A percentile compares a stretch with the other conserved stretches of the same genome.
Conservation (phyloP, 2,329 filamentous ascomycete species). For the Beauveria pseudobassiana region DNA sequence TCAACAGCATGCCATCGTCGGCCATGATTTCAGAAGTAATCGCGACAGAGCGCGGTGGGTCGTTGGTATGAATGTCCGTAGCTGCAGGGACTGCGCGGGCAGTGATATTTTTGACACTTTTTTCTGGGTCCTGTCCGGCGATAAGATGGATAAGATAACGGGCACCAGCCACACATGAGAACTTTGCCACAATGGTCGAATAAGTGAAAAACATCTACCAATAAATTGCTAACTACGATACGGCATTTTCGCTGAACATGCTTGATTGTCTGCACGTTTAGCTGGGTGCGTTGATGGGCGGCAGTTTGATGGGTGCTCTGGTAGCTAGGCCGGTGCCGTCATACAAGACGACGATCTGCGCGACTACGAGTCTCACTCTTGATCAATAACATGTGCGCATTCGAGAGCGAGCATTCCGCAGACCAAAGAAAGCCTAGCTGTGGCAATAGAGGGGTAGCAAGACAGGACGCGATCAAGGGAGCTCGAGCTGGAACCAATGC, state of each 20-base stretch:
- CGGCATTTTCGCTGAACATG: too few species aligned
- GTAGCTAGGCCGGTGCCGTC: not conserved
- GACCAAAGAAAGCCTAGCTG: not conserved
- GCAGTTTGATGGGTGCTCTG: not conserved
- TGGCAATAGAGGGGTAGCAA: not conserved
- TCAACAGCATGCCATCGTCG: slow-evolving; percentile 90
- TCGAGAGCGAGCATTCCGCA: not conserved
- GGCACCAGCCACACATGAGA: not conserved
- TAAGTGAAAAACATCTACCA: not conserved
- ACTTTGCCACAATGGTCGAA: not conserved
- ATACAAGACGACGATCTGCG: not conserved
- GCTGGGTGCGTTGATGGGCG: not conserved
- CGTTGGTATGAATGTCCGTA: not conserved
- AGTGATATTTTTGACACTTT: slow-evolving; percentile 10
- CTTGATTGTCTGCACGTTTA: too few species aligned
- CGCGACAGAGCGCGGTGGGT: not conserved
- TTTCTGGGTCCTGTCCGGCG: slow-evolving; percentile 3
- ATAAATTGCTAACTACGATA: not conserved
- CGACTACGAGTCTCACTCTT: not conserved
- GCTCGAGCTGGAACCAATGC: not conserved
- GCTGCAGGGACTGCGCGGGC: slow-evolving; percentile 4
- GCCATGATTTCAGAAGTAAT: slow-evolving; percentile 52
- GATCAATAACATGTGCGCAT: not conserved
- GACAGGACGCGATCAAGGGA: not conserved
- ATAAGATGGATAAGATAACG: slow-evolving; percentile 12